Conservation (phyloP, 306 rosid genomes). For the Biancaea sappan region DNA sequence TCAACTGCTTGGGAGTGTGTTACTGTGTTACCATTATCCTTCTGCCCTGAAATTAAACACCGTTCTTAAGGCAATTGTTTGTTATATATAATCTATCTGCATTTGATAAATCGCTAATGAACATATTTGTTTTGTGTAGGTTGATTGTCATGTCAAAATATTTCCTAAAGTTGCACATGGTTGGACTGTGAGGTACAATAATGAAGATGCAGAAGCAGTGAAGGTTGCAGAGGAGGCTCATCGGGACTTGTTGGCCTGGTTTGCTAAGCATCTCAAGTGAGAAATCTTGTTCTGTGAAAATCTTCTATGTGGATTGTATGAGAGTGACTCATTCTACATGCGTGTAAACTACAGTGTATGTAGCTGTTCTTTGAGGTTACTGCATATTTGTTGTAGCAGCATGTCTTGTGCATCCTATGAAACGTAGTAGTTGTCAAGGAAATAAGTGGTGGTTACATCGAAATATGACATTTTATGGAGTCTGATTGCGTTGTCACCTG, state of each 20-base stretch:
- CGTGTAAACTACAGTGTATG: neutral
- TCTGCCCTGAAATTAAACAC: neutral
- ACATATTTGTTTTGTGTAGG: constrained; percentile 11
- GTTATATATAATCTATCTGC: neutral
- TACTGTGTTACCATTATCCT: neutral
- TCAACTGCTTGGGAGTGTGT: neutral
- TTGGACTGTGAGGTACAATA: constrained; percentile 49
- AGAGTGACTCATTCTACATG: neutral
- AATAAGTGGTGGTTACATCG: too few species aligned
- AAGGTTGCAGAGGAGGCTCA: constrained; percentile 59
- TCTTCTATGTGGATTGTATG: neutral
- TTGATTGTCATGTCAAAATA: constrained; percentile 44
- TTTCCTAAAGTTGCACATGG: constrained; percentile 55
- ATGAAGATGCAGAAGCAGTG: constrained; percentile 45
- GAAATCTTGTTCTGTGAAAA: constrained; percentile 1
- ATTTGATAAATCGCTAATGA: neutral
- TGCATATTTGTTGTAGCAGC: too few species aligned
- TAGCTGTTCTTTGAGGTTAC: too few species aligned
- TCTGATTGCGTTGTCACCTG: too few species aligned
- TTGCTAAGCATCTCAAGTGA: constrained; percentile 42
- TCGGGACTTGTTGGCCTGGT: constrained; percentile 48
- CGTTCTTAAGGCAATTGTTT: neutral
- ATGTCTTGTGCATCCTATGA: too few species aligned
- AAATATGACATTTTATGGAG: too few species aligned
- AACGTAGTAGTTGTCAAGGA: too few species aligned